A percentile compares a stretch with the other conserved stretches of the same genome.
These are phyloP conservation scores for Dentipellis fragilis DNA, from an alignment of 768 basidiomycete genomes.

Conservation along the genomic window DNA sequence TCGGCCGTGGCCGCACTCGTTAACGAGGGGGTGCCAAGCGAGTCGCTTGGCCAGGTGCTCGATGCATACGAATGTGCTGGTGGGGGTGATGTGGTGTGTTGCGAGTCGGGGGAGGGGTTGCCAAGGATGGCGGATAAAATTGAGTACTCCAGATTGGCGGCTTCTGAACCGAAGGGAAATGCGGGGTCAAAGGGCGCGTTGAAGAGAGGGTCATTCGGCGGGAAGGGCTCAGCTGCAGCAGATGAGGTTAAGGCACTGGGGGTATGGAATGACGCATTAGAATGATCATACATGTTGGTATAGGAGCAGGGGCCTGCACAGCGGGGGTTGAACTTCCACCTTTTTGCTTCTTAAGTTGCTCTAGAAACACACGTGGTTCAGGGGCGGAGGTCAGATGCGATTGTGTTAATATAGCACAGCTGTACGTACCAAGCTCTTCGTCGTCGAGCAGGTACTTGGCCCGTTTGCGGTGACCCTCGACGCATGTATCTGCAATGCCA, in stretches of 20 bases:
- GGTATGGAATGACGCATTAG: background rate
- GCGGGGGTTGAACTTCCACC: background rate
- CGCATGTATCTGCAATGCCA: conserved; percentile 78
- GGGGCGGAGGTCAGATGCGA: conserved; percentile 1
- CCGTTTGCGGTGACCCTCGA: conserved; percentile 94
- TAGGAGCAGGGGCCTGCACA: conserved; percentile 1
- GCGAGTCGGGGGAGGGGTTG: conserved; percentile 19
- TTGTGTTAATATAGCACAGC: conserved; percentile 8
- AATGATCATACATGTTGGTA: conserved; percentile 3
- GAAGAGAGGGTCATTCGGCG: conserved; percentile 51
- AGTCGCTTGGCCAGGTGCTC: conserved; percentile 3
- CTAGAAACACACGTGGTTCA: background rate
- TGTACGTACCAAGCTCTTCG: conserved; percentile 67
- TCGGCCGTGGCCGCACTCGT: background rate
- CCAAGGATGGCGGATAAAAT: conserved; percentile 89
- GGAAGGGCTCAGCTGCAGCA: conserved; percentile 20
- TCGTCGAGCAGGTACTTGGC: conserved; percentile 95
- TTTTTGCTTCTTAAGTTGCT: conserved; percentile 11
- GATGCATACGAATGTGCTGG: conserved; percentile 1
- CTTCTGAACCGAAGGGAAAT: conserved; percentile 73
- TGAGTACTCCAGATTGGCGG: conserved; percentile 90
- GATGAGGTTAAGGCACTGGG: background rate
- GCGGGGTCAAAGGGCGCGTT: conserved; percentile 47
- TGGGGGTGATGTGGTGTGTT: conserved; percentile 6
- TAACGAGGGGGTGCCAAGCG: background rate